Evolutionary conservation across 176 grass and related monocot species (phyloP).

Genomic region (Oryza nivara): DNA sequence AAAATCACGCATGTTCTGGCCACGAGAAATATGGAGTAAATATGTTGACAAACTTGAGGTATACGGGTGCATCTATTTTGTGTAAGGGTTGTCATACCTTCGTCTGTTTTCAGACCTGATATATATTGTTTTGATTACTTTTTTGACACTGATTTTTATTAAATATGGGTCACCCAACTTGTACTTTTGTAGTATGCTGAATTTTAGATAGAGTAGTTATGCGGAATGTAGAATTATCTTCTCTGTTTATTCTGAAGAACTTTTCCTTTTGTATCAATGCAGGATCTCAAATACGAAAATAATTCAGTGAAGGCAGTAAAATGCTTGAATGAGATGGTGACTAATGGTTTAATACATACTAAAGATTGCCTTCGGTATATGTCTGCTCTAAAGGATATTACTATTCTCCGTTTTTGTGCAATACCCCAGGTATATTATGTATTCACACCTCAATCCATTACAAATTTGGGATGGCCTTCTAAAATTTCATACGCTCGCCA

Average conservation of each 20-base stretch:
- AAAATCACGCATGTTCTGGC: slow-evolving; percentile 80
- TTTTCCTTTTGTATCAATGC: neutral
- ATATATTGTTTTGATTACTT: neutral
- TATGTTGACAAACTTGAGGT: slow-evolving; percentile 71
- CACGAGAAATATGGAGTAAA: slow-evolving; percentile 76
- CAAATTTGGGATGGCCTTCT: neutral
- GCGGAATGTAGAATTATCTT: neutral
- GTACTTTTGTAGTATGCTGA: neutral
- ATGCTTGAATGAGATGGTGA: slow-evolving; percentile 79
- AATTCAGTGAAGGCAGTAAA: slow-evolving; percentile 61
- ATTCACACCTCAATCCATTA: slow-evolving; percentile 9
- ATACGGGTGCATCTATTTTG: slow-evolving; percentile 1
- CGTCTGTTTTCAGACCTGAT: neutral
- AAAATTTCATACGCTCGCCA: neutral
- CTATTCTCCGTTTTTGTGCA: slow-evolving; percentile 59
- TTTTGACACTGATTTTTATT: neutral
- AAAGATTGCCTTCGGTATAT: slow-evolving; percentile 67
- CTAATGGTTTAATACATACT: slow-evolving; percentile 63
- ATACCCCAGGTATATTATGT: slow-evolving; percentile 64
- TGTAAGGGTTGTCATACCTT: neutral
- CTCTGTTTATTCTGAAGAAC: neutral
- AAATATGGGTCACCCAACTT: neutral
- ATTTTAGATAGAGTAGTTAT: neutral
- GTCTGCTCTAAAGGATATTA: slow-evolving; percentile 55
- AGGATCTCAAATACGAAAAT: slow-evolving; percentile 67